Base-by-base conservation (phyloP, 163 green algal species). In the Prototheca stagnorum region DNA sequence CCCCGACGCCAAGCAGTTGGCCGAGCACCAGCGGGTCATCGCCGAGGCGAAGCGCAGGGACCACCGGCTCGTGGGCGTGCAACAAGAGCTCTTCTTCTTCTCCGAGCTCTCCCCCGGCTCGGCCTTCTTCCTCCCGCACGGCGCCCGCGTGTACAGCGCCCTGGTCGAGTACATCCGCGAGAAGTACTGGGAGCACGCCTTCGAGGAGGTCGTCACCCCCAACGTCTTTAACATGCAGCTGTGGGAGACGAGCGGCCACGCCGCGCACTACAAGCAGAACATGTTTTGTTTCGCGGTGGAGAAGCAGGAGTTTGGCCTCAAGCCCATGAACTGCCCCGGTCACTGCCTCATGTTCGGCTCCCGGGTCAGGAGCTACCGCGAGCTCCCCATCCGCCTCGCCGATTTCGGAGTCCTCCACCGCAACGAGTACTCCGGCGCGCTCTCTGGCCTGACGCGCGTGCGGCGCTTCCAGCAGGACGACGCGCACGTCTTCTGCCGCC, bases 311-410 rank as follows among this genome's bases (percentile, higher is more conserved):
- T 96, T 80, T 57, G 86, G 86, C 1, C 62, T 98, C 9, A 98
- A 98, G 65, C 89, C 89, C 42, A 98, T 98, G 89, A 98, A 98
- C 75, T 98, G 89, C 72, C 89, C 89, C 22, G 77, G 86, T 27
- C 90, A 97, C 65, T 97, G 89, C 68, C 52, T 98, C 24, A 90
- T 97, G 80, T 98, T 95, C 64, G 73, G 44, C 27, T 64, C 84
- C 62, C 71, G 82, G 37, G 71, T 63, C 39, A 73, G 87, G 28
- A 92, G 79, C 4, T 99, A 95, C 69, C 73, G 89, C 44, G 87
- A 97, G 68, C 75, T 97, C 45, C 88, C 88, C 3, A 54, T 97
- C 55, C 74, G 90, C 2, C 43, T 93, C 23, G 87, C 89, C 0
- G 90, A 99, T 70, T 99, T 97, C 74, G 90, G 90, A 35, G 89